These are phyloP conservation scores for Syncephalis fuscata DNA, from an alignment of 371 early-diverging fungal species.

Conservation along the genomic window DNA sequence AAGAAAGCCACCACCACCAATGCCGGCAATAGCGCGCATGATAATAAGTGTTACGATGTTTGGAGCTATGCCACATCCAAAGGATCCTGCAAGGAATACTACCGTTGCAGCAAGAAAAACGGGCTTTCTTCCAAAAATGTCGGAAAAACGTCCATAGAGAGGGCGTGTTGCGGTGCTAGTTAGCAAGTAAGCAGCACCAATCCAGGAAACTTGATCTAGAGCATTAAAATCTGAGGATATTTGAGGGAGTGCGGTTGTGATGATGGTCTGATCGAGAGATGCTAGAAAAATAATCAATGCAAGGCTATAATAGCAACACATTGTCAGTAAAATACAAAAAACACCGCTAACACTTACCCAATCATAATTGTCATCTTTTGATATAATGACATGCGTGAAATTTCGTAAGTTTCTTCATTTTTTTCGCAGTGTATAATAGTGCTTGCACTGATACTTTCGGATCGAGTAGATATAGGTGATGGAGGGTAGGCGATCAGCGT, in stretches of 20 bases:
- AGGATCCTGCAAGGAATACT: slow-evolving; percentile 34
- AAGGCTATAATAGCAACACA: slow-evolving; percentile 9
- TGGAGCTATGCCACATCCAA: slow-evolving; percentile 32
- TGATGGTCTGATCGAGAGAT: slow-evolving; percentile 52
- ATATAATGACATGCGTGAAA: too few species aligned
- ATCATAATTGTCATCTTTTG: too few species aligned
- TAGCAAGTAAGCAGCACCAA: slow-evolving; percentile 55
- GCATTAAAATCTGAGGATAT: slow-evolving; percentile 60
- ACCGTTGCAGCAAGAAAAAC: slow-evolving; percentile 31
- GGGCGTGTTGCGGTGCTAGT: slow-evolving; percentile 62
- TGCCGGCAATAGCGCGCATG: slow-evolving; percentile 53
- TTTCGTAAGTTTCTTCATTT: too few species aligned
- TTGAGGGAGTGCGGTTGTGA: slow-evolving; percentile 56
- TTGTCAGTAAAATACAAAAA: slow-evolving; percentile 21
- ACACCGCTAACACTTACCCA: too few species aligned
- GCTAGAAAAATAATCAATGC: slow-evolving; percentile 32
- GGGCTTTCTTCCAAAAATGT: slow-evolving; percentile 49
- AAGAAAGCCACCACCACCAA: slow-evolving; percentile 67
- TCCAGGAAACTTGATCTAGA: slow-evolving; percentile 45
- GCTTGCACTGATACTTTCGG: too few species aligned
- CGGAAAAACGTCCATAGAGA: slow-evolving; percentile 36
- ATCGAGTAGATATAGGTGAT: too few species aligned
- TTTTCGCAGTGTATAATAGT: too few species aligned
- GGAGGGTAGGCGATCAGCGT: too few species aligned
- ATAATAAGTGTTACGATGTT: slow-evolving; percentile 39